Percentiles rank a stretch among this genome's conserved stretches.
These are phyloP conservation scores for Brettanomyces nanus DNA, from an alignment of 805 yeast species.

Conservation along the genomic window DNA sequence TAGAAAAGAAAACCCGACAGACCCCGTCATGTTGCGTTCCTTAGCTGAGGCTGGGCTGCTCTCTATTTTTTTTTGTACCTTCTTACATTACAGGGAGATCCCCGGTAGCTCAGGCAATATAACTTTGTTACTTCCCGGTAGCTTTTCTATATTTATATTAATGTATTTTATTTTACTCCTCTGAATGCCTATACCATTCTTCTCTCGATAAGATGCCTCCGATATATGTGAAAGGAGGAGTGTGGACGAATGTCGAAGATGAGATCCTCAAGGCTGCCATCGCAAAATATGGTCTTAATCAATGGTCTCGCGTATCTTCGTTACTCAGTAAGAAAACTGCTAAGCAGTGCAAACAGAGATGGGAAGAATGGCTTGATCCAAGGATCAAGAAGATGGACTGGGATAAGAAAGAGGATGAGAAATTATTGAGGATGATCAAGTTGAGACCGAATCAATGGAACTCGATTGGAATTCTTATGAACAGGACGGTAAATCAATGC, in stretches of 20 bases:
- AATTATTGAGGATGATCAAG: constrained; percentile 56
- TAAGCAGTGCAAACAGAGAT: constrained; percentile 84
- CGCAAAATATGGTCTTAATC: constrained; percentile 86
- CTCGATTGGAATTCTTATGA: constrained; percentile 71
- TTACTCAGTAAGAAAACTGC: constrained; percentile 79
- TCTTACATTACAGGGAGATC: no score
- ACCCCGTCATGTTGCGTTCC: no score
- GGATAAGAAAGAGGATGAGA: constrained; percentile 70
- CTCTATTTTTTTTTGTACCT: no score
- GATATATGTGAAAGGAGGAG: constrained; percentile 76
- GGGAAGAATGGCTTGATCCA: constrained; percentile 87
- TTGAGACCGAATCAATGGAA: constrained; percentile 92
- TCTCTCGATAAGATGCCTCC: constrained; percentile 54
- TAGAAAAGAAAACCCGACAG: no score
- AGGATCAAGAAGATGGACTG: constrained; percentile 55
- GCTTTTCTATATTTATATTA: no score
- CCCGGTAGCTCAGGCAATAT: no score
- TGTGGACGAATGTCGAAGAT: constrained; percentile 82
- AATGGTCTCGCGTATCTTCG: constrained; percentile 91
- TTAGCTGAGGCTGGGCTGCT: no score
- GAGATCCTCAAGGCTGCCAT: constrained; percentile 87
- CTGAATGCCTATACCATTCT: no score
- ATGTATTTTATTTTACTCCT: no score
- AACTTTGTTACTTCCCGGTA: no score
- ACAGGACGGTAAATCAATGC: constrained; percentile 81